Evolutionary conservation across 352 stramenopile species (phyloP).

Genomic region (Globisporangium nagaii): DNA sequence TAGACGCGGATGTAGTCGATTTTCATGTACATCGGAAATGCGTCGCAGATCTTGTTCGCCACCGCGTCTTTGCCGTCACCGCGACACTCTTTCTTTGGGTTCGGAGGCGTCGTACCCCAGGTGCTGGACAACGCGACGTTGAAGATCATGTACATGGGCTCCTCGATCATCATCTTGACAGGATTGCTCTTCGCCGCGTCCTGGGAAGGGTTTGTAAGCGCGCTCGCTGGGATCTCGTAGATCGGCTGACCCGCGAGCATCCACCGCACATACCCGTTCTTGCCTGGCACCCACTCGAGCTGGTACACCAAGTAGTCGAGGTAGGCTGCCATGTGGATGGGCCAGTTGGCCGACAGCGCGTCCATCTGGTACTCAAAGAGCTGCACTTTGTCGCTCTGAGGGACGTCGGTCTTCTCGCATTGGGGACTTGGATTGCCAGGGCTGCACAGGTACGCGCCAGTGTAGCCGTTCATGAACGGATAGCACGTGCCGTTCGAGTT

Average conservation of each 20-base stretch:
- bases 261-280: conserved; percentile 53
- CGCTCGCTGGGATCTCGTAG: conserved; percentile 76
- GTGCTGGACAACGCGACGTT: conserved; percentile 92
- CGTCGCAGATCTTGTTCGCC: conserved; percentile 47
- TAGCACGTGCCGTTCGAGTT: conserved; percentile 42
- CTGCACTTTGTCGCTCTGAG: conserved; percentile 11
- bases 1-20: conserved; percentile 76
- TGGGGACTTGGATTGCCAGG: conserved; percentile 31
- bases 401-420: conserved; percentile 14
- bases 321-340: conserved; percentile 75
- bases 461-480: conserved; percentile 49
- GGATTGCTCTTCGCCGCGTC: conserved; percentile 51
- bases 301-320: conserved; percentile 67
- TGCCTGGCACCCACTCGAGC: conserved; percentile 61
- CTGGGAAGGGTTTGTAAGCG: conserved; percentile 46
- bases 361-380: conserved; percentile 85
- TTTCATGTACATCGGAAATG: conserved; percentile 61
- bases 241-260: conserved; percentile 81
- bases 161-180: conserved; percentile 90
- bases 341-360: conserved; percentile 90
- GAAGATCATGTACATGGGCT: conserved; percentile 93
- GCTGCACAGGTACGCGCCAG: conserved; percentile 43
- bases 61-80: conserved; percentile 36
- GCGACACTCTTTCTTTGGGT: conserved; percentile 46
- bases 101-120: conserved; percentile 81